Evolutionary conservation across 2,329 filamentous ascomycete species (phyloP), one percentile per base, ranked within the genome.

Genomic region (Stenocarpella maydis): DNA sequence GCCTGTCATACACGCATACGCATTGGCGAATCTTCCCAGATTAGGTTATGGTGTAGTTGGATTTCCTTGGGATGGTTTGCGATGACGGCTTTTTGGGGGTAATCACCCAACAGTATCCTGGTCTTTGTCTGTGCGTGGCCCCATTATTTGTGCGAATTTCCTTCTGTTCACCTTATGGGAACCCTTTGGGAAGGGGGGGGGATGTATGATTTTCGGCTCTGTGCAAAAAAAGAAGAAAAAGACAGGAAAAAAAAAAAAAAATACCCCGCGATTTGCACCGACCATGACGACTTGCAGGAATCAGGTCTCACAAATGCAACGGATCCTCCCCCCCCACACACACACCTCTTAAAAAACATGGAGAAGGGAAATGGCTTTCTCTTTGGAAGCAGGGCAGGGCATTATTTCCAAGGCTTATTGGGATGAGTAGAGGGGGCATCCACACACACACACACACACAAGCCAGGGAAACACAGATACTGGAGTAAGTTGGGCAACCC

Each of bases 191-290:
- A n/a, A n/a, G n/a, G n/a, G n/a, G 34, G 47, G 34, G 37, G 14
- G 19, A 28, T 41, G 7, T 5, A n/a, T 53, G 47, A n/a, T 28
- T n/a, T 31, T 31, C 55, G 39, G 39, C 39, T 37, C 55, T 31
- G 14, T 28, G 9, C 21, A 26, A 19, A 60, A n/a, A n/a, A n/a
- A n/a, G n/a, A n/a, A n/a, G n/a, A n/a, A n/a, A n/a, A n/a, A n/a
- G 19, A 61, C 31, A 47, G 9, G 31, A 37, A 37, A 37, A 5
- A 47, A 24, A 61, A 61, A 34, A 34, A 34, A 34, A 4, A 61
- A 47, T 61, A 61, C 55, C 55, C 39, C 55, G 55, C 55, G 55
- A 61, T 61, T 41, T 61, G 55, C 39, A 47, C 14, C 55, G 9
- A 45, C 26, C 47, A 61, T 61, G 55, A 61, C 55, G 41, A 47